Evolutionary conservation across 2,329 filamentous ascomycete species (phyloP), one percentile per base, ranked within the genome.

Genomic region (Colletotrichum simmondsii): DNA sequence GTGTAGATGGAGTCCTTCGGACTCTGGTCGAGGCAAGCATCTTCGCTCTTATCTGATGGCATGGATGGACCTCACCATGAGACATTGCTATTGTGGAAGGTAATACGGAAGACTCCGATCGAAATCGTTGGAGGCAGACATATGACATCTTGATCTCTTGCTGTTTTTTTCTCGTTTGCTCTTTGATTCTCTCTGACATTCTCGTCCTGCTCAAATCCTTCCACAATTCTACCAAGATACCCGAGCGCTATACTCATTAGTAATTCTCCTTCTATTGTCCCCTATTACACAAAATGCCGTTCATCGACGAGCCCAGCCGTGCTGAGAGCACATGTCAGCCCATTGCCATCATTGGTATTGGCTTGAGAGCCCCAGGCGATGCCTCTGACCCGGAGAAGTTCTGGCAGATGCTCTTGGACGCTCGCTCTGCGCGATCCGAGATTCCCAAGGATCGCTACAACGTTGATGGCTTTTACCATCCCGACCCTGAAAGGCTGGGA

Each of bases 291-390:
- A 7, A 12, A 22, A 71, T 71, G 68, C 68, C 68, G 16, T 71
- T 71, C 63, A 71, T 71, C 28, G 54, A 71, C 54, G 68, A 67
- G 52, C 37, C 68, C 26, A 28, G 24, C 3, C 35, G 57, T 61
- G 57, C 68, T 5, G 49, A 57, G 3, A 54, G 46, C 63, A 57
- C 63, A 28, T 53, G 57, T 49, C 68, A 71, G 62, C 82, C 83
- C 53, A 85, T 85, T 66, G 84, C 83, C 16, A 77, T 86, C 42
- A 77, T 85, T 54, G 84, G 84, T 53, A 81, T 65, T 28, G 81
- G 77, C 2, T 84, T 83, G 74, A 81, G 84, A 54, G 83, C 85
- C 24, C 80, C 84, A 0, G 83, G 83, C 2, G 77, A 75, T 6
- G 77, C 80, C 0, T 79, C 71, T 10, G 78, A 75, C 10, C 81